Conservation (phyloP, 139 green algal species). For the Chlorella vulgaris region DNA sequence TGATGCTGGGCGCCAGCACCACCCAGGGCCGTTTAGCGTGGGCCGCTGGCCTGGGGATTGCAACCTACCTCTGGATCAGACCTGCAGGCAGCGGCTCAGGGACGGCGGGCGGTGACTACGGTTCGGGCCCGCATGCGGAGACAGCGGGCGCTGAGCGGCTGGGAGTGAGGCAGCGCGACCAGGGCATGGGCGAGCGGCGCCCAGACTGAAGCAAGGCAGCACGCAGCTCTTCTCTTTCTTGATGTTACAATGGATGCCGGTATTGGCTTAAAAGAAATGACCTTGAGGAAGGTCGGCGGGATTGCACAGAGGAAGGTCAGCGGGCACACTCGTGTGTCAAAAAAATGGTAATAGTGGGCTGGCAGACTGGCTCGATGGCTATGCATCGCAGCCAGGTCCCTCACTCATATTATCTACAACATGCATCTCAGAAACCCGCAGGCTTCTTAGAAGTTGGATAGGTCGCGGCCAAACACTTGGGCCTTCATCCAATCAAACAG, state of each 20-base stretch:
- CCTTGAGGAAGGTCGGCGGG: too few species aligned
- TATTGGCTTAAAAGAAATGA: too few species aligned
- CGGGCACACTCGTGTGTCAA: too few species aligned
- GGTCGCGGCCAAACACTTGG: conserved; percentile 65
- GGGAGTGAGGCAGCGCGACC: neutral
- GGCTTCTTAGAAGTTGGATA: conserved; percentile 48
- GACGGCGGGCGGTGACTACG: neutral
- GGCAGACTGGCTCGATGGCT: too few species aligned
- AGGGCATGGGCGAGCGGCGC: neutral
- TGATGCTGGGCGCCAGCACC: neutral
- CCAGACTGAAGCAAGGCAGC: too few species aligned
- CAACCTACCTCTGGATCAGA: neutral
- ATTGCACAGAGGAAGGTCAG: too few species aligned
- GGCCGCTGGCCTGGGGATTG: neutral
- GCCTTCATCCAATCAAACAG: conserved; percentile 75
- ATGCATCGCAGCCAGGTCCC: too few species aligned
- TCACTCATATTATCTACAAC: too few species aligned
- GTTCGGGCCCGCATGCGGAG: neutral
- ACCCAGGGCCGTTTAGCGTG: neutral
- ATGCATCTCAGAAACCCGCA: neutral
- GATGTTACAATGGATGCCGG: too few species aligned
- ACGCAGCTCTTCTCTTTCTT: too few species aligned
- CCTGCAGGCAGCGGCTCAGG: neutral
- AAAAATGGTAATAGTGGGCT: too few species aligned
- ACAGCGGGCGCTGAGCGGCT: neutral